These are phyloP conservation scores for Pleurotus cornucopiae DNA, from an alignment of 768 basidiomycete genomes.

Conservation along the genomic window DNA sequence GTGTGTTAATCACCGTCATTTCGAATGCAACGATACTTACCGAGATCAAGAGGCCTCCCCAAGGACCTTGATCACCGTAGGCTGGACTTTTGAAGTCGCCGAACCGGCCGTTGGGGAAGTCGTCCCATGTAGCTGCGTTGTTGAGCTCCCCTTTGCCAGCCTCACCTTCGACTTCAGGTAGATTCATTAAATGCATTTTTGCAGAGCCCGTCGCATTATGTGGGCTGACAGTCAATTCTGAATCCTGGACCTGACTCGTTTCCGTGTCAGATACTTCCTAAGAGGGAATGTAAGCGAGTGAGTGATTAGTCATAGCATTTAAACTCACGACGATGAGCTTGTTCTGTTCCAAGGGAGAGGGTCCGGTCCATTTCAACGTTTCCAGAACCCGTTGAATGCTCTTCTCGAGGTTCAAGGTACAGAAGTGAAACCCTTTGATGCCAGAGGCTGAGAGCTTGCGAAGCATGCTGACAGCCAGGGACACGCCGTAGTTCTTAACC, in stretches of 20 bases:
- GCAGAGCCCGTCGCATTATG: conserved; percentile 62
- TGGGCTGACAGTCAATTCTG: conserved; percentile 55
- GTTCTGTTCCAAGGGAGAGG: conserved; percentile 42
- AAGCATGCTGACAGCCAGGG: conserved; percentile 81
- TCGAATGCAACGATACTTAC: conserved; percentile 28
- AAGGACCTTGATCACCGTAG: conserved; percentile 76
- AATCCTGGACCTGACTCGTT: conserved; percentile 19
- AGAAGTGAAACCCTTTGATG: conserved; percentile 83
- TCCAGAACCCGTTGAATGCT: conserved; percentile 87
- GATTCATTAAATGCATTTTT: conserved; percentile 45
- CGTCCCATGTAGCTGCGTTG: conserved; percentile 82
- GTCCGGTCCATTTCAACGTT: conserved; percentile 64
- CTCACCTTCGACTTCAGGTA: conserved; percentile 48
- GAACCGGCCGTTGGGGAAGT: conserved; percentile 98
- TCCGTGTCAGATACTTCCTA: conserved; percentile 37
- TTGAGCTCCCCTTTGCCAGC: conserved; percentile 71
- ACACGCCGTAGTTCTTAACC: conserved; percentile 93
- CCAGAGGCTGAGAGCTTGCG: conserved; percentile 49
- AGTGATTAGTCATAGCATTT: not conserved
- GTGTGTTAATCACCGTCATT: not conserved
- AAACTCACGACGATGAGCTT: conserved; percentile 59
- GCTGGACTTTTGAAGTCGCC: conserved; percentile 98
- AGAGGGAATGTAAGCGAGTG: conserved; percentile 3
- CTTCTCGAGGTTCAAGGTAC: conserved; percentile 96
- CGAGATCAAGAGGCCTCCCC: conserved; percentile 65